A percentile compares a stretch with the other conserved stretches of the same genome.
These are phyloP conservation scores for Fusarium brachygibbosum DNA, from an alignment of 2,329 filamentous ascomycete species.

Conservation along the genomic window DNA sequence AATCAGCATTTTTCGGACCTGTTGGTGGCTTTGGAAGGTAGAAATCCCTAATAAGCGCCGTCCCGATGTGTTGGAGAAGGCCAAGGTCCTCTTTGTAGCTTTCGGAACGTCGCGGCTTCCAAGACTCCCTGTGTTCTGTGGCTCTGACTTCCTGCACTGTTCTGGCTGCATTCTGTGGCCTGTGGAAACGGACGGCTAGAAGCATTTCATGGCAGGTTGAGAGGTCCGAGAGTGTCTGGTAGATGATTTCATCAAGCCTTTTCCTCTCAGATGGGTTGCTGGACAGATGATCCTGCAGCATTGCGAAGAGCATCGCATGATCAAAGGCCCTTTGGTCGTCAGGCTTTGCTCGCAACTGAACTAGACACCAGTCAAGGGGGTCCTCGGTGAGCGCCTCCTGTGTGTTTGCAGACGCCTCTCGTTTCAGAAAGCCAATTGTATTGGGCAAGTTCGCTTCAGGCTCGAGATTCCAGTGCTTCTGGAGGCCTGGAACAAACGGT, in stretches of 20 bases:
- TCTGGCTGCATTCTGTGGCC: not conserved
- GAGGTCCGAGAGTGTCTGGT: not conserved
- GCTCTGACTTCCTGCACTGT: not conserved
- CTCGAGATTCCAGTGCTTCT: not conserved
- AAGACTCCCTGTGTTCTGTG: not conserved
- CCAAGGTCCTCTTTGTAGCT: no score
- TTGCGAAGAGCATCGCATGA: not conserved
- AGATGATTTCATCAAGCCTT: rapidly evolving
- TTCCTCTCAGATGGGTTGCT: rapidly evolving
- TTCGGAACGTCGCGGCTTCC: not conserved
- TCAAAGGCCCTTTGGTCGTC: not conserved
- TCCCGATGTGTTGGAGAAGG: no score
- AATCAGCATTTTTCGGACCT: no score
- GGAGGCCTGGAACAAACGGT: not conserved
- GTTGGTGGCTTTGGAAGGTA: no score
- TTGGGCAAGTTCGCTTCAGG: not conserved
- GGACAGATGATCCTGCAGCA: not conserved
- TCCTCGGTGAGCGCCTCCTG: not conserved
- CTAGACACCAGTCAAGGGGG: not conserved
- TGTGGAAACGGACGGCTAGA: rapidly evolving
- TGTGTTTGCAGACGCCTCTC: not conserved
- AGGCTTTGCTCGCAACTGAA: rapidly evolving
- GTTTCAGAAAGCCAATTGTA: not conserved
- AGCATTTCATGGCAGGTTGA: not conserved
- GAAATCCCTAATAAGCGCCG: no score